Evolutionary conservation across 2,329 filamentous ascomycete genomes (phyloP), one percentile per base, ranked within the genome.

Genomic region (Microsporum canis): DNA sequence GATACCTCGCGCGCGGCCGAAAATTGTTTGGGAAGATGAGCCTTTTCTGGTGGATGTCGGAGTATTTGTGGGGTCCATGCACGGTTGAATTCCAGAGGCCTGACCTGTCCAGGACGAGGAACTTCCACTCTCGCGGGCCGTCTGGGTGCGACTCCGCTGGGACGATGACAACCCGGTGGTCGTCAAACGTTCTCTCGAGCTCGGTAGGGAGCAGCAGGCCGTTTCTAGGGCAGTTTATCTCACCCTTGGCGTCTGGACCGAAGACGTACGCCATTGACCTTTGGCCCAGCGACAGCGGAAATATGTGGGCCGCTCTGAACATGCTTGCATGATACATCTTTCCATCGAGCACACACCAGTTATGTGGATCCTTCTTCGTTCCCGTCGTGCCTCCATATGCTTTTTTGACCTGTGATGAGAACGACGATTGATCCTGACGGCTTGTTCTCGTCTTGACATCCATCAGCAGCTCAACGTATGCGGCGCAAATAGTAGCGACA

Each of bases 221-320:
- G 55, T 64, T 64, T 33, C 53, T 23, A 1, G 58, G 51, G 2
- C 43, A 41, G 38, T 64, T 62, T 2, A 64, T 45, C 14, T 64
- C 61, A 0, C 10, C 29, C 1, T 59, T n/a, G 1, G 58, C 43
- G 0, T 64, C 58, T 23, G 31, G 5, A 0, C 63, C 63, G 31
- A 64, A 64, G 2, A 64, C 59, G 31, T 62, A 56, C 14, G n/a
- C 12, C 63, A 62, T 62, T 0, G 47, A 1, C 0, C 43, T 12
- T 14, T 64, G 61, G 0, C 63, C 63, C 6, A 61, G 14, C 5
- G 41, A 41, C 3, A 61, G 47, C 6, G 63, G 63, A 36, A 64
- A 62, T 3, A 64, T 62, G 36, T 62, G 63, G 2, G 58, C 17
- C 0, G 61, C 61, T 3, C 12, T 3, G 14, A 33, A 53, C 17